These are phyloP conservation scores for Pinus albicaulis DNA, from an alignment of 75 land plant genomes.

Conservation along the genomic window DNA sequence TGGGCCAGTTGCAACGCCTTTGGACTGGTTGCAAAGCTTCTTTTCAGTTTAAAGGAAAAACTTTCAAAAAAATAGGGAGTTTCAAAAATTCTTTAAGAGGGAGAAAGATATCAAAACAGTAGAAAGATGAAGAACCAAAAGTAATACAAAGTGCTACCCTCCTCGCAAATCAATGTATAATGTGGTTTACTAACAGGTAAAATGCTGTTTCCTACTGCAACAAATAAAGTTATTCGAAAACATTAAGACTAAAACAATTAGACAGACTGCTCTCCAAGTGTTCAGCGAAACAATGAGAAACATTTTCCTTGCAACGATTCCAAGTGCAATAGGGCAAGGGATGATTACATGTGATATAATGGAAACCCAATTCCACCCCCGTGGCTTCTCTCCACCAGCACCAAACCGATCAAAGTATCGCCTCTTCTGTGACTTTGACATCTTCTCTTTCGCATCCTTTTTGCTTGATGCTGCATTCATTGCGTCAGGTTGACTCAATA, in stretches of 20 bases:
- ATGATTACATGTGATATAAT: conserved; percentile 37
- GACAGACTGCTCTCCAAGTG: background rate
- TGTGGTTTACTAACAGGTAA: background rate
- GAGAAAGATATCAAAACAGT: background rate
- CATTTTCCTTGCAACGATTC: background rate
- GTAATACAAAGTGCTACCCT: background rate
- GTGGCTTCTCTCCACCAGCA: conserved; percentile 35
- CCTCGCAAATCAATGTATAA: background rate
- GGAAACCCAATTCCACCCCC: conserved; percentile 50
- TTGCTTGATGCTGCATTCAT: conserved; percentile 10
- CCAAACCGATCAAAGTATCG: conserved; percentile 39
- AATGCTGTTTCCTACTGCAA: background rate
- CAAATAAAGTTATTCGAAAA: background rate
- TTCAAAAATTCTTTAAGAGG: background rate
- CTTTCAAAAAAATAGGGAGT: no score
- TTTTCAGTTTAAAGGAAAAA: no score
- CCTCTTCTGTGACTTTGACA: conserved; percentile 42
- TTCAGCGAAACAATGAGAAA: background rate
- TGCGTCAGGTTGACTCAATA: background rate
- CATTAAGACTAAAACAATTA: background rate
- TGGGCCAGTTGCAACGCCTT: no score
- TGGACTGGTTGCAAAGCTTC: no score
- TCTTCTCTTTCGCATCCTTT: conserved; percentile 34
- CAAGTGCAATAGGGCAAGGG: conserved; percentile 2
- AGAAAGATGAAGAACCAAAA: background rate